Base-by-base conservation (phyloP, 2,329 filamentous ascomycete genomes). In the Sphaerulina vaccinii region DNA sequence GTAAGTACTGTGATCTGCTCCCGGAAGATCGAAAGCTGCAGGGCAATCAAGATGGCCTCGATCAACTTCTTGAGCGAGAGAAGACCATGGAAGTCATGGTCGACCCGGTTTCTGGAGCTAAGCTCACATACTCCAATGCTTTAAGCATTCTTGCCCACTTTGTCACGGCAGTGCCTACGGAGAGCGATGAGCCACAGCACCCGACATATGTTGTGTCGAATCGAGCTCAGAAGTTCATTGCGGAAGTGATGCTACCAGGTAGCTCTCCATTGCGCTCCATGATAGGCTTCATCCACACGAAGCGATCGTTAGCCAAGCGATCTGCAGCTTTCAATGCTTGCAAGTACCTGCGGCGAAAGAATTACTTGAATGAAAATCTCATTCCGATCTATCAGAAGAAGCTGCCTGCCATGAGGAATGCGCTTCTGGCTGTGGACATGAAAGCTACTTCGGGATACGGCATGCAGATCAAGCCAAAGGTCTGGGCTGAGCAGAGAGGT, bases 241-340 rank as follows among this genome's bases (percentile, higher is more conserved):
- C 88, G 57, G 89, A 96, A 63, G 83, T 95, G 1, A 78, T 89
- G 9, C 73, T 99, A 19, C 92, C 93, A 0, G 80, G 84, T 10
- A 78, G 77, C 18, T 87, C 90, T 0, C 90, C 89, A 0, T 73
- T 96, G 29, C 80, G 78, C 49, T 83, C 81, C 23, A 77, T 81
- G 4, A 75, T 77, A 10, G 92, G 93, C 4, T 75, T 73, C 6
- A 72, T 82, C 0, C 82, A 85, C 49, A 68, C 75, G 6, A 88
- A 79, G 51, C 97, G 96, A 69, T 78, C 84, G 23, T 72, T 86
- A 15, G 92, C 93, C 3, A 95, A 93, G 68, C 89, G 88, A 58
- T 89, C 91, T 0, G 92, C 91, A 2, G 92, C 93, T 0, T 97
- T 92, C 66, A 82, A 90, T 63, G 82, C 87, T 44, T 96, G 91